These are phyloP conservation scores for Platismatia glauca DNA, from an alignment of 495 filamentous ascomycete genomes.

Conservation along the genomic window DNA sequence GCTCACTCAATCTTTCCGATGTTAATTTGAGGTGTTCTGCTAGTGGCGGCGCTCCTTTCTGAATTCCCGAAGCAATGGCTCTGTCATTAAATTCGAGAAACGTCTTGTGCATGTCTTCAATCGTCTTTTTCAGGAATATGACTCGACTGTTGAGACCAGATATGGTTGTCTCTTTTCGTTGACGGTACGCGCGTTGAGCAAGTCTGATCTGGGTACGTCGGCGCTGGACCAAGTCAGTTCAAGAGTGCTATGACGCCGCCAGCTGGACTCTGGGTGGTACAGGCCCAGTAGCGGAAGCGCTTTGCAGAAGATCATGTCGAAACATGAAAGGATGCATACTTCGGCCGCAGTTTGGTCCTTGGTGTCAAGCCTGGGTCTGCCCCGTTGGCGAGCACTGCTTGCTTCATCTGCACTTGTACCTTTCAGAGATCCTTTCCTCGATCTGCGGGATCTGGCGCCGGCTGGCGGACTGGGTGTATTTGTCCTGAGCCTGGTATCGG, in stretches of 20 bases:
- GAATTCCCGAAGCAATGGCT: slow-evolving; percentile 41
- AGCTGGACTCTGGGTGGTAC: not conserved
- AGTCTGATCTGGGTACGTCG: slow-evolving; percentile 81
- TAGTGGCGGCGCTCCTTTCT: slow-evolving; percentile 30
- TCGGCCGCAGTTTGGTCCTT: slow-evolving; percentile 51
- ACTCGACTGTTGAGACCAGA: slow-evolving; percentile 61
- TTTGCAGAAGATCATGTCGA: not conserved
- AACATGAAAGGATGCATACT: slow-evolving; percentile 21
- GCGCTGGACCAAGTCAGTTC: slow-evolving; percentile 41
- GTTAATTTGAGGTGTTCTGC: slow-evolving; percentile 36
- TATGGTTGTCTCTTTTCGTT: slow-evolving; percentile 75
- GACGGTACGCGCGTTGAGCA: slow-evolving; percentile 75
- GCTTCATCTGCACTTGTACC: slow-evolving; percentile 6
- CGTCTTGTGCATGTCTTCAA: slow-evolving; percentile 64
- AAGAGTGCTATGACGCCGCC: not conserved
- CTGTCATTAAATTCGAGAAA: slow-evolving; percentile 63
- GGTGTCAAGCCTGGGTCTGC: slow-evolving; percentile 60
- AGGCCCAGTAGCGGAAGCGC: not conserved
- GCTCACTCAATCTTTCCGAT: slow-evolving; percentile 38
- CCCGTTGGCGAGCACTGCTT: slow-evolving; percentile 31
- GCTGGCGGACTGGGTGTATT: not conserved
- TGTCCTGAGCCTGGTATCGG: not conserved
- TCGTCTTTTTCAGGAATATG: slow-evolving; percentile 51
- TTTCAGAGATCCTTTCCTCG: slow-evolving; percentile 5
- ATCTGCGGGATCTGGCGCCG: slow-evolving; percentile 5